phyloP scores from a whole-genome alignment of 2,329 filamentous ascomycete genomes.

The Ophiostoma sp. region DNA sequence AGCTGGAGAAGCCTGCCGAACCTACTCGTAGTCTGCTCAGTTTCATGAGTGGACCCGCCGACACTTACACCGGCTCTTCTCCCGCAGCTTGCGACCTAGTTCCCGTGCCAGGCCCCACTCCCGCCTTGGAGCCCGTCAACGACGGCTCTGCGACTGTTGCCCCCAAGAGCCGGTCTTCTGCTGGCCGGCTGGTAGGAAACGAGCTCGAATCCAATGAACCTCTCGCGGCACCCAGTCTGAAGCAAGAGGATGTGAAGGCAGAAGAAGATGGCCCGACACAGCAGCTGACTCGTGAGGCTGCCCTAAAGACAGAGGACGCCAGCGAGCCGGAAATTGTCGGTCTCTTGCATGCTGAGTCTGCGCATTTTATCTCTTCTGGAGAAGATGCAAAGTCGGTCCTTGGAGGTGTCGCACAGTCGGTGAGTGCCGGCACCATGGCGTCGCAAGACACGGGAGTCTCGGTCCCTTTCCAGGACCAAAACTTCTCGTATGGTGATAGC shows the following conservation, averaged over 20 bases:
- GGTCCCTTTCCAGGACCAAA: background rate
- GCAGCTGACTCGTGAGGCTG: background rate
- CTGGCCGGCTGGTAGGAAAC: background rate
- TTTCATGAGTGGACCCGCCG: background rate
- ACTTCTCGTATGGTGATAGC: background rate
- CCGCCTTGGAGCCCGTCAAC: background rate
- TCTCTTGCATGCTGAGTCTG: background rate
- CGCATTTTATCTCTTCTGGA: background rate
- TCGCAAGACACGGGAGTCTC: background rate
- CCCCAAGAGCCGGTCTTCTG: background rate
- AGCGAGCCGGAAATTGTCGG: background rate
- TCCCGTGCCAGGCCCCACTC: background rate
- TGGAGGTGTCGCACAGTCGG: background rate
- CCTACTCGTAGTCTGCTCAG: background rate
- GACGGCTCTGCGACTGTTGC: background rate
- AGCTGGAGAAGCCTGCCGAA: background rate
- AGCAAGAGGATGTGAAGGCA: background rate
- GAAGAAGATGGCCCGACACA: background rate
- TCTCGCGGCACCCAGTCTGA: background rate
- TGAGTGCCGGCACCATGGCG: background rate
- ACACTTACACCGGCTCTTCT: constrained; percentile 3
- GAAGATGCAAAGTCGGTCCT: background rate
- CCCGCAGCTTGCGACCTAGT: background rate
- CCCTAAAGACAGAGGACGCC: background rate
- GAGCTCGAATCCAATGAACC: background rate